A percentile compares a stretch with the other conserved stretches of the same genome.
Evolutionary conservation across 2,329 filamentous ascomycete genomes (phyloP).

Genomic region (Sarocladium brachiariae): DNA sequence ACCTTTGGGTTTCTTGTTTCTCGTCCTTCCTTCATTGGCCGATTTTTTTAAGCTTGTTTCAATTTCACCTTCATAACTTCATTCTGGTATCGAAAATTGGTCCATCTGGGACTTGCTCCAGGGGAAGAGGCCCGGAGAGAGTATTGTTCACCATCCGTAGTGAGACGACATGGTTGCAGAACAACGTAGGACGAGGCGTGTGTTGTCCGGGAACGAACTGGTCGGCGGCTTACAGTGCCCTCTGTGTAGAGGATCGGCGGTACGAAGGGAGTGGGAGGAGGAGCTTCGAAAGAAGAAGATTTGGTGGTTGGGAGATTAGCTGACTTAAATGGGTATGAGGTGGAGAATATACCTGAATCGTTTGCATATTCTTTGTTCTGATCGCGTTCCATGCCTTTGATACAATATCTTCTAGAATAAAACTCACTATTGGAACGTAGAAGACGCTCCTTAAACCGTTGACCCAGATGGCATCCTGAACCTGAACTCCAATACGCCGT

Average conservation of each 20-base stretch:
- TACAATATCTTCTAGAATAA: not conserved
- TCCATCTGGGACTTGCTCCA: not conserved
- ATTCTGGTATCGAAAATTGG: not conserved
- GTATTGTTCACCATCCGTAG: not conserved
- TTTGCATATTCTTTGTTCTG: not conserved
- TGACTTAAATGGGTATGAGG: no score
- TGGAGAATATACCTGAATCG: conserved; percentile 8
- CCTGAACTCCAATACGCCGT: conserved; percentile 3
- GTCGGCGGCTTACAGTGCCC: no score
- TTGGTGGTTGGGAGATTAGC: not conserved
- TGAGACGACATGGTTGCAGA: not conserved
- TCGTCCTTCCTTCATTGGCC: not conserved
- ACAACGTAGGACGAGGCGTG: no score
- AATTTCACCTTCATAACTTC: not conserved
- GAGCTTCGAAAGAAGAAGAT: no score
- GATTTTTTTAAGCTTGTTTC: not conserved
- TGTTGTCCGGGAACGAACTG: no score
- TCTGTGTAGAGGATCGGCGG: no score
- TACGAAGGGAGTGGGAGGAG: no score
- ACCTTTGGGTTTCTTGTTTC: not conserved
- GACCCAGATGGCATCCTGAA: not conserved
- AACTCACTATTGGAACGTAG: not conserved
- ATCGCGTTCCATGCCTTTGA: not conserved
- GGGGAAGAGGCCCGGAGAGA: not conserved
- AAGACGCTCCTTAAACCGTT: not conserved